Conservation (phyloP, 257 asterid species). For the Leptodermis oblonga region DNA sequence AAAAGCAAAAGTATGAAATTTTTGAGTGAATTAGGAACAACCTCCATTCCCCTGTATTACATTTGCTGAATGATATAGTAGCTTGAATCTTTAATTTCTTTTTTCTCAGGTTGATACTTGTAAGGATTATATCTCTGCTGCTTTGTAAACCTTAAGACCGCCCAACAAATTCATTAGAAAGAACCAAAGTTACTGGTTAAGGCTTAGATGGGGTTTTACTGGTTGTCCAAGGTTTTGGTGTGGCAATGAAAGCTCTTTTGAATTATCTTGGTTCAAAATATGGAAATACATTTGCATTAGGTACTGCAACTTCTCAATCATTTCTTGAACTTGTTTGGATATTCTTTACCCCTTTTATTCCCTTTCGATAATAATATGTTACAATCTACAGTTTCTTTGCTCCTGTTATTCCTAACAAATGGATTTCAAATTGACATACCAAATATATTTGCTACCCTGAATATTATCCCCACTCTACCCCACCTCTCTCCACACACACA, state of each 20-base stretch:
- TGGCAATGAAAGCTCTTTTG: conserved; percentile 90
- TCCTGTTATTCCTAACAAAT: no score
- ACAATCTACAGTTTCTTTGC: no score
- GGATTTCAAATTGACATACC: no score
- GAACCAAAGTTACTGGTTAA: conserved; percentile 84
- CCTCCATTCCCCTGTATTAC: neutral
- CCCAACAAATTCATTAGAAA: conserved; percentile 93
- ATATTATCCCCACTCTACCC: conserved; percentile 16
- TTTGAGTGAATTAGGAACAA: neutral
- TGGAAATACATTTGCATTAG: conserved; percentile 92
- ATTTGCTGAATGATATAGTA: neutral
- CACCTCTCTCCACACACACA: no score
- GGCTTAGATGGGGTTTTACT: conserved; percentile 83
- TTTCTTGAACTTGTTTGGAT: neutral
- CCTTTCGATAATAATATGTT: neutral
- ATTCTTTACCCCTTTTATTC: neutral
- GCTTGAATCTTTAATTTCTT: conserved; percentile 17
- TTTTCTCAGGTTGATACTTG: conserved; percentile 79
- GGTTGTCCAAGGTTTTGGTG: conserved; percentile 97
- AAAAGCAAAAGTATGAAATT: neutral
- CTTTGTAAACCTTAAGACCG: conserved; percentile 87
- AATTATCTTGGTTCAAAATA: conserved; percentile 92
- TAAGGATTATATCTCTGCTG: conserved; percentile 79
- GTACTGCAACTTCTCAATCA: conserved; percentile 27
- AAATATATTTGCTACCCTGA: conserved; percentile 2